Evolutionary conservation across 768 basidiomycete genomes (phyloP), one percentile per base, ranked within the genome.

Genomic region (Phallus indusiatus): DNA sequence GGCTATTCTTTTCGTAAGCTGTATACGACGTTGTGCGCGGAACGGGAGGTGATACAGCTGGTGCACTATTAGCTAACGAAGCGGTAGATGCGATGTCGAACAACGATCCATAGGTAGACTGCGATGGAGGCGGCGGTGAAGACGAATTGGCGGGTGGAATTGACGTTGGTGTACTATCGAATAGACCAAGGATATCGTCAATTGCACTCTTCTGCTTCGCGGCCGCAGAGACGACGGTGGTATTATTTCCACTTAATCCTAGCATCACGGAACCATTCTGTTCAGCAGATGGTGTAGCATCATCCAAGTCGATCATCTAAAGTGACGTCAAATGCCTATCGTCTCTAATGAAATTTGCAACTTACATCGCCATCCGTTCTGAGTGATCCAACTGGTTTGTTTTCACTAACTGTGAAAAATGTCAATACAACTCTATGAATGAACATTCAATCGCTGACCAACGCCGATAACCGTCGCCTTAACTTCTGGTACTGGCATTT

Each of bases 401-500:
- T 91, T 73, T 99, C 95, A 72, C 92, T 94, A 55, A 94, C 93
- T 94, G 64, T 9, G 54, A 9, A 48, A 37, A 56, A 8, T 5
- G 54, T 47, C 52, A 22, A 24, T 24, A 47, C 0, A 22, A 56
- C 53, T 2, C 42, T 53, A 59, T 47, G 5, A 21, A 28, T 21
- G 21, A 50, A 12, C 22, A 47, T 60, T 33, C n/a, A 54, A 60
- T 16, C 14, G 74, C 82, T 63, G 64, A 94, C 93, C 90, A 61
- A 88, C 80, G 50, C 92, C 96, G 79, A 95, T 88, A 1, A 98
- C 90, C 1, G 95, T 97, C n/a, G 89, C 87, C 74, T 94, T 96
- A 63, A 98, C 74, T 70, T 99, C 96, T 1, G 96, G 96, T 5
- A 92, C 89, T n/a, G 96, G 96, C 96, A 99, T 99, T 57, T 93